Conservation (phyloP, 2,329 filamentous ascomycete genomes). For the Oidium heveae region DNA sequence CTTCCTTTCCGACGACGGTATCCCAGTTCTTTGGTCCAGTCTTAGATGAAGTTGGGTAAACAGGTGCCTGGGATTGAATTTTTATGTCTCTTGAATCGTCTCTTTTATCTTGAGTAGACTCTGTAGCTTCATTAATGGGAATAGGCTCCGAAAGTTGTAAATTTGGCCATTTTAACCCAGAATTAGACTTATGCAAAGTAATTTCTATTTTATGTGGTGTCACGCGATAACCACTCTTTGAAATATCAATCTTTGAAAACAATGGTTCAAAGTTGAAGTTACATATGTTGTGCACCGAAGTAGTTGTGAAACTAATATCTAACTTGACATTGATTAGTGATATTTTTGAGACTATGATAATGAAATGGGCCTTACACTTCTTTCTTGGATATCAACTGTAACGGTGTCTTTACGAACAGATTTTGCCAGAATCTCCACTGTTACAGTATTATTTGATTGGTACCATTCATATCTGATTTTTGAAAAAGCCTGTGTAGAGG, state of each 20-base stretch:
- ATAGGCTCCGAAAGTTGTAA: conserved; percentile 10
- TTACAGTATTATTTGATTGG: conserved; percentile 32
- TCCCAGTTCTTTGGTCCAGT: conserved; percentile 84
- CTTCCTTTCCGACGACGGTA: conserved; percentile 32
- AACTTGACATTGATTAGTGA: conserved; percentile 15
- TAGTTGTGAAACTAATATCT: conserved; percentile 31
- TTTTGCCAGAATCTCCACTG: conserved; percentile 39
- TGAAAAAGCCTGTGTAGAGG: conserved; percentile 17
- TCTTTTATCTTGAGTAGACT: not conserved
- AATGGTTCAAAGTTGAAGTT: conserved; percentile 40
- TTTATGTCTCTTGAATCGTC: conserved; percentile 5
- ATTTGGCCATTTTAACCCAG: conserved; percentile 19
- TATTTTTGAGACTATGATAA: conserved; percentile 3
- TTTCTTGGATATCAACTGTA: conserved; percentile 18
- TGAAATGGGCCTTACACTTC: conserved; percentile 5
- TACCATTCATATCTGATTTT: conserved; percentile 49
- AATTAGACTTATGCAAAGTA: conserved; percentile 36
- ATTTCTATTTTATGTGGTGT: conserved; percentile 64
- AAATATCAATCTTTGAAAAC: conserved; percentile 35
- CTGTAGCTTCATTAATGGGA: not conserved
- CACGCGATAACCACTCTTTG: conserved; percentile 34
- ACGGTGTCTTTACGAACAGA: conserved; percentile 31
- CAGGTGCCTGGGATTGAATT: conserved; percentile 19
- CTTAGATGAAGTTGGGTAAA: conserved; percentile 71
- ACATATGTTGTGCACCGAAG: conserved; percentile 23